Percentiles rank a stretch among this genome's conserved stretches.
Conservation (phyloP, 2,329 filamentous ascomycete genomes). For the Fusarium annulatum region DNA sequence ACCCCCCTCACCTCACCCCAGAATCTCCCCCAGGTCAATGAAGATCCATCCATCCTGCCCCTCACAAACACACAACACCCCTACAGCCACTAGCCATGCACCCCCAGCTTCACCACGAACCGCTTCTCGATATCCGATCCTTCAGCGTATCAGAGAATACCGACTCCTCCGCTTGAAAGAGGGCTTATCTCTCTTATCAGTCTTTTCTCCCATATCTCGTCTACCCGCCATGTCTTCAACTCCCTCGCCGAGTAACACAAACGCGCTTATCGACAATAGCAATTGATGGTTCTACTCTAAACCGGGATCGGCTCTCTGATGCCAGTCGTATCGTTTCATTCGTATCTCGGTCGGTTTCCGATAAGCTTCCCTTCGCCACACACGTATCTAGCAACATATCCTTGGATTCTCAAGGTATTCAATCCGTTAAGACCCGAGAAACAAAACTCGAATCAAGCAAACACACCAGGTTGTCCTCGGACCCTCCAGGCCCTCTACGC, state of each 20-base stretch:
- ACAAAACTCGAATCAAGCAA: slow-evolving; percentile 10
- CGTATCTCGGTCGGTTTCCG: slow-evolving; percentile 40
- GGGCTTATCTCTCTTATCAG: slow-evolving; percentile 34
- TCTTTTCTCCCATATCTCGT: slow-evolving; percentile 12
- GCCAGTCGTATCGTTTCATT: slow-evolving; percentile 11
- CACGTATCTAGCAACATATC: slow-evolving; percentile 1
- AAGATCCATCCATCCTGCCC: slow-evolving; percentile 25
- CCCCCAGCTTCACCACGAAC: slow-evolving; percentile 17
- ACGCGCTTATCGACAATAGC: slow-evolving; percentile 28
- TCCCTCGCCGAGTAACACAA: slow-evolving; percentile 23
- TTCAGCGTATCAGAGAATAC: slow-evolving; percentile 8
- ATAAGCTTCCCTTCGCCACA: slow-evolving; percentile 30
- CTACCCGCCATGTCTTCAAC: slow-evolving; percentile 20
- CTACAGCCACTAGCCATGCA: slow-evolving; percentile 23
- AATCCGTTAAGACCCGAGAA: slow-evolving; percentile 25
- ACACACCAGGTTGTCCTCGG: slow-evolving; percentile 7
- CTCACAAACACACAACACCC: slow-evolving; percentile 12
- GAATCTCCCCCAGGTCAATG: slow-evolving; percentile 18
- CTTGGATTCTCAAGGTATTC: neutral
- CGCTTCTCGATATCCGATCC: neutral
- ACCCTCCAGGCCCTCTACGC: slow-evolving; percentile 28
- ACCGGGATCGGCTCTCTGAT: slow-evolving; percentile 10
- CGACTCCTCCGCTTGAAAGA: neutral
- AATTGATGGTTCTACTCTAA: neutral
- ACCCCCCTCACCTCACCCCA: slow-evolving; percentile 24